Base-by-base conservation (phyloP, 2,329 filamentous ascomycete genomes). In the Scedosporium aurantiacum region DNA sequence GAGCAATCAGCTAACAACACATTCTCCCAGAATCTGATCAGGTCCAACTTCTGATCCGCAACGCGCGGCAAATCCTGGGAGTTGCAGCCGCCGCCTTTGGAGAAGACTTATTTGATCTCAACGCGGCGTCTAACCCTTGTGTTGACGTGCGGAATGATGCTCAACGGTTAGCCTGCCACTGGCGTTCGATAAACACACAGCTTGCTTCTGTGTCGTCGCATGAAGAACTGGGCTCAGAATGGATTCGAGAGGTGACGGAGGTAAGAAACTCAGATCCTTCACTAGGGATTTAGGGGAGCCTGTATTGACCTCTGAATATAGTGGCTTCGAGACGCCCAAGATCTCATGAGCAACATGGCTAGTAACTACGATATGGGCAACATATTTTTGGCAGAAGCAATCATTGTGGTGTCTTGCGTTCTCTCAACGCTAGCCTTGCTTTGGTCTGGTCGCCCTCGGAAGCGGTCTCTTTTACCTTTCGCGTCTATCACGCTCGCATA, bases 281-380 rank as follows among this genome's bases (percentile, higher is more conserved):
- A 54, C 3, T 21, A 50, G 3, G 7, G 23, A 18, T 5, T 18
- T 47, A 47, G 5, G 43, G 8, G 10, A 5, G 47, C 57, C 25
- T 2, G 14, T 18, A 18, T 57, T 47, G 6, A 25, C 27, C 5
- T 37, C 2, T 21, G 23, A 8, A 8, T 41, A 7, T 58, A 65
- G 72, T 95, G 94, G 79, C 81, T 91, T 58, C 81, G 78, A 59
- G 76, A 79, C 61, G 88, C 91, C 1, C 94, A 97, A 71, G 79
- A 82, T 23, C 75, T 91, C 16, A 89, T 99, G 82, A 95, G 90
- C 67, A 87, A 85, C 68, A 91, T 94, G 70, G 92, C 94, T 4
- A 97, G 91, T 72, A 95, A 96, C 70, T 99, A 99, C 71, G 82
- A 96, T 69, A 78, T 95, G 64, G 69, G 79, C 1, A 84, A 81